Conservation (phyloP, 371 early-diverging fungal species). For the Syncephalis plumigaleata region DNA sequence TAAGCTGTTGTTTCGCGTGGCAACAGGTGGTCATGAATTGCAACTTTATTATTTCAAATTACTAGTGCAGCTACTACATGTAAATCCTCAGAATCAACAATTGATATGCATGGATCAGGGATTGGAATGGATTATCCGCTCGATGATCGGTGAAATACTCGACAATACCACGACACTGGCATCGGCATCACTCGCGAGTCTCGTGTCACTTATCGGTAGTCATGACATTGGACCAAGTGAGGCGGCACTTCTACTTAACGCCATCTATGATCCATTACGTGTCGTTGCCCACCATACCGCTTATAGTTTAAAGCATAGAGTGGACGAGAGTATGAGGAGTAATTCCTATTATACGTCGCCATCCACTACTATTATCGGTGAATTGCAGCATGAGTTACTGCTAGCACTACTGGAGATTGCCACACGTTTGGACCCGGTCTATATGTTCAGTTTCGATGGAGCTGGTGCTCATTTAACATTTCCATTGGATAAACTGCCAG, state of each 20-base stretch:
- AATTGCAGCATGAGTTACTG: constrained; percentile 21
- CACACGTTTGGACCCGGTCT: constrained; percentile 16
- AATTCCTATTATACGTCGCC: too few relatives aligned
- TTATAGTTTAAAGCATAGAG: too few relatives aligned
- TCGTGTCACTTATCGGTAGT: constrained; percentile 17
- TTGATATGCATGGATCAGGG: constrained; percentile 13
- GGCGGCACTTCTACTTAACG: constrained; percentile 15
- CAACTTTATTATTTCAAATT: constrained; percentile 17
- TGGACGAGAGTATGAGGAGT: too few relatives aligned
- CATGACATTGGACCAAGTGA: constrained; percentile 18
- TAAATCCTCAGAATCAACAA: constrained; percentile 20
- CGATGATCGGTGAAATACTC: constrained; percentile 8
- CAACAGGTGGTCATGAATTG: constrained; percentile 14
- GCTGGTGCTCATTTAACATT: constrained; percentile 11
- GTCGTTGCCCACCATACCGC: constrained; percentile 9
- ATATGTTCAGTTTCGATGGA: constrained; percentile 20
- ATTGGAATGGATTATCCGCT: constrained; percentile 14
- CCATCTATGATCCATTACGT: constrained; percentile 16
- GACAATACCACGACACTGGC: constrained; percentile 4
- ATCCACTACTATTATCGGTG: constrained; percentile 11
- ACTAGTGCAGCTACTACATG: constrained; percentile 18
- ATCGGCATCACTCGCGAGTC: constrained; percentile 15
- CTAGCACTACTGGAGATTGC: constrained; percentile 19
- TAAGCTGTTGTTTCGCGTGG: constrained; percentile 13
- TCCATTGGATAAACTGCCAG: constrained; percentile 14